Base-by-base conservation (phyloP, 345 rosid genomes). In the Odontarrhena argentea region DNA sequence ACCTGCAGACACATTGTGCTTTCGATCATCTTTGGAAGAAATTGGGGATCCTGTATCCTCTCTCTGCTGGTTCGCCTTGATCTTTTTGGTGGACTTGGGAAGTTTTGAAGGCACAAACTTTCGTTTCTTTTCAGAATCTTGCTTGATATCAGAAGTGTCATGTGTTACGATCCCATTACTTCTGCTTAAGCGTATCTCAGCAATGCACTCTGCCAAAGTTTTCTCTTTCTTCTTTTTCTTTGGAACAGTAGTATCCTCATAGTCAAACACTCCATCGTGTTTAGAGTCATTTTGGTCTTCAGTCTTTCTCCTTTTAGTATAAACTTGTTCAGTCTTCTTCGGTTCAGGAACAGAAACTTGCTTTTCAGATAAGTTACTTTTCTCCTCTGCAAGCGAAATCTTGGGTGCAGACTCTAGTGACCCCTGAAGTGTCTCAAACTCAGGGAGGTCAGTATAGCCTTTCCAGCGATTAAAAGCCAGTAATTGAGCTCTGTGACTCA, bases 381-480 rank as follows among this genome's bases (percentile, higher is more conserved):
- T 65, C 73, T 60, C 77, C 51, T 51, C 73, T 32, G 53, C 46
- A 43, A 35, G 64, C 49, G 79, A 68, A 59, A 76, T 59, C 45
- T 83, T 84, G 14, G 75, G 82, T 51, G 80, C 82, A 44, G 75
- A 65, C 76, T 83, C 86, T 55, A 72, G 62, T 68, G 78, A 65
- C 15, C 81, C 83, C 26, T 62, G 67, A 38, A 83, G 76, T 22
- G 74, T 40, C 76, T 69, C 78, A 59, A 86, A 74, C 77, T 79
- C 82, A 1, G 93, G 93, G 52, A 89, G 81, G 22, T 71, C 71
- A 15, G 73, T 36, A 63, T 71, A 80, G 44, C 93, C 93, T 77
- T 83, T 92, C 91, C 87, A 87, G 25, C 75, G 83, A 73, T 64
- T 64, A 70, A 86, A 86, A 52, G 93, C 88, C 69, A 80, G 74